Percentiles rank a stretch among this genome's conserved stretches.
phyloP scores from a whole-genome alignment of 1,284 basidiomycete species.

The Chiua sp. region DNA sequence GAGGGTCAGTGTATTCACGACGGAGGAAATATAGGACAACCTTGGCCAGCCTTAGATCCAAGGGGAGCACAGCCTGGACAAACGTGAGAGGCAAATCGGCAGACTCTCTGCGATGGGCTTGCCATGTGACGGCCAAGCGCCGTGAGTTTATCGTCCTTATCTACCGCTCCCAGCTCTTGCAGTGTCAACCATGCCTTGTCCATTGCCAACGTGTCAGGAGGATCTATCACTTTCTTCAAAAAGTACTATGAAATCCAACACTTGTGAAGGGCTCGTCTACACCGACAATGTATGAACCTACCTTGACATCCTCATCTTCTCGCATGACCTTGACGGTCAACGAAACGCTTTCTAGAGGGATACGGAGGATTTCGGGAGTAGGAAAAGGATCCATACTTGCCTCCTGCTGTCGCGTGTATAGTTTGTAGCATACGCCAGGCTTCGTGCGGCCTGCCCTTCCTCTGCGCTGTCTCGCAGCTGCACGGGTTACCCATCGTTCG shows the following conservation, averaged over 20 bases:
- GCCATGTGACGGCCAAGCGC: slow-evolving; percentile 87
- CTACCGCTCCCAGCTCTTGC: slow-evolving; percentile 81
- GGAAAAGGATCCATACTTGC: slow-evolving; percentile 76
- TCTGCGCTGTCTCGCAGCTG: slow-evolving; percentile 84
- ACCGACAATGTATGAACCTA: slow-evolving; percentile 31
- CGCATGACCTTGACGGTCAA: slow-evolving; percentile 86
- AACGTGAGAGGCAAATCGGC: slow-evolving; percentile 1
- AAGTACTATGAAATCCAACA: slow-evolving; percentile 45
- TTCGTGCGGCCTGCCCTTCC: slow-evolving; percentile 92
- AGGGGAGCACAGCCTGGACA: slow-evolving; percentile 75
- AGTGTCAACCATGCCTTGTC: slow-evolving; percentile 81
- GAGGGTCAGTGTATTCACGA: slow-evolving; percentile 5
- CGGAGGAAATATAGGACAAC: slow-evolving; percentile 45
- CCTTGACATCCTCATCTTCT: slow-evolving; percentile 82
- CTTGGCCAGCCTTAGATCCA: slow-evolving; percentile 92
- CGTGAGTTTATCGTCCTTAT: slow-evolving; percentile 69
- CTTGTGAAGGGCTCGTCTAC: slow-evolving; percentile 1
- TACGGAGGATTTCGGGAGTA: slow-evolving; percentile 89
- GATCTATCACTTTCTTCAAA: slow-evolving; percentile 80
- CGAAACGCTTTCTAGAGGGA: slow-evolving; percentile 85
- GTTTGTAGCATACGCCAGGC: slow-evolving; percentile 83
- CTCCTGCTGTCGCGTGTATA: slow-evolving; percentile 82
- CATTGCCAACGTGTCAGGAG: slow-evolving; percentile 80
- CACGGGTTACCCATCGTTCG: slow-evolving; percentile 83
- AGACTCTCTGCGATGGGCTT: slow-evolving; percentile 21